These are phyloP conservation scores for Prunus davidiana DNA, from an alignment of 306 rosid species.

Conservation along the genomic window DNA sequence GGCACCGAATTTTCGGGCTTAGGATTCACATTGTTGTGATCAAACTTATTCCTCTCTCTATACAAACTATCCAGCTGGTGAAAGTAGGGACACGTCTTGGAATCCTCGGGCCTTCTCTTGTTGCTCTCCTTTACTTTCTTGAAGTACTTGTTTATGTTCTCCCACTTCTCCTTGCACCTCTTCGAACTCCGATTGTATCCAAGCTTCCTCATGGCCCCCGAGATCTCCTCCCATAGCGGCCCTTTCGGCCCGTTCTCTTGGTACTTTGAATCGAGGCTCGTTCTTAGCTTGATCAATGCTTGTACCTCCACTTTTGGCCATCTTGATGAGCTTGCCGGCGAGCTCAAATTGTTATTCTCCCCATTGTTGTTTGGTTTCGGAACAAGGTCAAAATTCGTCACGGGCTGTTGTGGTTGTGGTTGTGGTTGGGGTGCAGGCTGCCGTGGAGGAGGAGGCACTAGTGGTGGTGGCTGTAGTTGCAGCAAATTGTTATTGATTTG, in stretches of 20 bases:
- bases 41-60: constrained; percentile 48
- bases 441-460: neutral
- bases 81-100: constrained; percentile 91
- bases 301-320: constrained; percentile 89
- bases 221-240: constrained; percentile 91
- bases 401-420: neutral
- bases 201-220: constrained; percentile 52
- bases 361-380: constrained; percentile 27
- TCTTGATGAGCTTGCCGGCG: constrained; percentile 48
- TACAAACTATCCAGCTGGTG: constrained; percentile 69
- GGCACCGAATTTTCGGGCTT: constrained; percentile 50
- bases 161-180: constrained; percentile 98
- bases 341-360: constrained; percentile 19
- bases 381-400: constrained; percentile 26
- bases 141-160: constrained; percentile 96
- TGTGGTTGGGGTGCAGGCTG: neutral
- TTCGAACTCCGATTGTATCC: constrained; percentile 76
- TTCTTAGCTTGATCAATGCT: constrained; percentile 61
- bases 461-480: neutral
- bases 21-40: neutral
- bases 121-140: constrained; percentile 92
- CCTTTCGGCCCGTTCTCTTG: constrained; percentile 86
- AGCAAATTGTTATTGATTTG: constrained; percentile 11
- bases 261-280: constrained; percentile 59
- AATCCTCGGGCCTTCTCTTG: constrained; percentile 78